Evolutionary conservation across 2,329 filamentous ascomycete genomes (phyloP), one percentile per base, ranked within the genome.

Genomic region (Phialemonium atrogriseum): DNA sequence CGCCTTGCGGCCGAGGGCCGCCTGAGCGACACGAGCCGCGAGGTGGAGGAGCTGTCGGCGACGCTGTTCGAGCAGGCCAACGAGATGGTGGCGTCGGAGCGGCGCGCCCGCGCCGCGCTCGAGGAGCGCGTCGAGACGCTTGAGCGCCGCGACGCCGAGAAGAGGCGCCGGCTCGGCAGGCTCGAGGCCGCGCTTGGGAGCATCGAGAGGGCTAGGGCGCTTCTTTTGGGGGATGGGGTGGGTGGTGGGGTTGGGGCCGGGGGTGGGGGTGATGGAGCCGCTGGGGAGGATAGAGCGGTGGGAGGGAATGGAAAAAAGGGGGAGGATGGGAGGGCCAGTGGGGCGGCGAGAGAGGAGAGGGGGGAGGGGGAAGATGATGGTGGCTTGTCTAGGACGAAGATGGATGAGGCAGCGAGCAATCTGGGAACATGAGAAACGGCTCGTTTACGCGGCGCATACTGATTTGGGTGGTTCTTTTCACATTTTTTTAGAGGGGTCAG

Each of bases 21-120:
- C 39, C 62, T 85, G 13, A 68, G 67, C 41, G 71, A 76, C 30
- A 80, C 83, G 30, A 78, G 73, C 47, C 67, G 63, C 10, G 84
- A 91, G 60, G 70, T 89, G 13, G 84, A 89, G 57, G 84, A 91
- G 58, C 62, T 91, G 41, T 84, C 73, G 48, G 80, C 73, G 13
- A 72, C 70, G 30, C 60, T 91, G 33, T 91, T 91, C 53, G 77
- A 84, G 59, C 79, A 88, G 60, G 84, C 84, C 31, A 91, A 91
- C 53, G 77, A 87, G 58, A 91, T 91, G 84, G 84, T 91, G 13
- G 83, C 84, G 3, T 66, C 70, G 12, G 84, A 91, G 63, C 64
- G 84, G 25, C 70, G 75, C 35, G 80, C 80, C 20, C 63, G 82
- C 36, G 81, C 80, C 5, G 73, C 69, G 48, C 65, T 91, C 15